These are phyloP conservation scores for Leccinum broughii DNA, from an alignment of 768 basidiomycete genomes.

Conservation along the genomic window DNA sequence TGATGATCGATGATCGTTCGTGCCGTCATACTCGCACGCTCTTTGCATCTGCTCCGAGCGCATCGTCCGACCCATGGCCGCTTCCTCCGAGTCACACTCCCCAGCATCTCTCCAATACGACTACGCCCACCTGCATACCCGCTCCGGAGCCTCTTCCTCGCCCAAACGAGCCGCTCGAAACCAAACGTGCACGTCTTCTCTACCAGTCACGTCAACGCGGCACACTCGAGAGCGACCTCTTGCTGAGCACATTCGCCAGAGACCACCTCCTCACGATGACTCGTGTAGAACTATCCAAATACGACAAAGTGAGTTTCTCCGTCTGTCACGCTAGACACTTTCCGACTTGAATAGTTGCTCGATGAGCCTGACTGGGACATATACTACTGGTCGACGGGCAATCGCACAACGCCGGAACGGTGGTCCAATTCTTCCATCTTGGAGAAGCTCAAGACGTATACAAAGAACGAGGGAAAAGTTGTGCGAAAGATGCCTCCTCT, in stretches of 20 bases:
- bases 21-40: conserved; percentile 12
- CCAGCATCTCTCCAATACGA: conserved; percentile 64
- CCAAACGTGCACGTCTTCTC: conserved; percentile 78
- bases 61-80: conserved; percentile 65
- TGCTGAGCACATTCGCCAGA: conserved; percentile 91
- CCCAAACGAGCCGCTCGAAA: conserved; percentile 65
- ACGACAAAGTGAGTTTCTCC: conserved; percentile 75
- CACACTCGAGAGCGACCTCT: conserved; percentile 88
- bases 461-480: conserved; percentile 90
- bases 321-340: background rate
- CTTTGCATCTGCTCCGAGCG: conserved; percentile 29
- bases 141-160: conserved; percentile 68
- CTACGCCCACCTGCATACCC: conserved; percentile 47
- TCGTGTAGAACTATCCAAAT: conserved; percentile 74
- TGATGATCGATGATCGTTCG: background rate
- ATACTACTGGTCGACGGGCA: conserved; percentile 93
- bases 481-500: conserved; percentile 88
- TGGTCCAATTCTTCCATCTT: conserved; percentile 67
- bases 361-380: conserved; percentile 98
- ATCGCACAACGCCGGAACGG: conserved; percentile 71
- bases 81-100: conserved; percentile 63
- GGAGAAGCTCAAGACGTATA: conserved; percentile 76
- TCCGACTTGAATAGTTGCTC: conserved; percentile 56
- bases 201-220: conserved; percentile 96
- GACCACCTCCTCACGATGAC: conserved; percentile 70